phyloP scores from a whole-genome alignment of 129 eudicot species.

The Helichrysum umbraculigerum region DNA sequence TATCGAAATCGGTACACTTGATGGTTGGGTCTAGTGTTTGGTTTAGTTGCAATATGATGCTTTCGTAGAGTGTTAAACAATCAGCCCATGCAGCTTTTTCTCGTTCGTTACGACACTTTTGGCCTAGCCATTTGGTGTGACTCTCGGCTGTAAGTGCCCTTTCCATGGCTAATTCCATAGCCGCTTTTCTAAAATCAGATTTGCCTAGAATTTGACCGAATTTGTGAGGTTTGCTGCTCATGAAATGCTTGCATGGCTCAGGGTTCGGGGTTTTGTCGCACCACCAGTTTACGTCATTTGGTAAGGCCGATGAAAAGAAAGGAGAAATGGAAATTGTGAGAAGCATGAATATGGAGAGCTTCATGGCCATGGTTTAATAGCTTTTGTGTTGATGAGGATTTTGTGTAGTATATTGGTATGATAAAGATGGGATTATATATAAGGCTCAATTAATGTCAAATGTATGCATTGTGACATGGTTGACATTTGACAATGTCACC shows the following conservation, averaged over 20 bases:
- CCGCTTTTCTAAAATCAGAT: conserved; percentile 49
- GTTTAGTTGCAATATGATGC: conserved; percentile 59
- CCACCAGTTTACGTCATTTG: conserved; percentile 59
- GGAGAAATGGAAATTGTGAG: conserved; percentile 23
- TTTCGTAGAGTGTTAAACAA: conserved; percentile 51
- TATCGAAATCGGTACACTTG: conserved; percentile 53
- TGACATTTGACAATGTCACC: conserved; percentile 37
- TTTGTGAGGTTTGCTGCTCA: conserved; percentile 35
- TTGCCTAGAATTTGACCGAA: conserved; percentile 28
- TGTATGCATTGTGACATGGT: conserved; percentile 17
- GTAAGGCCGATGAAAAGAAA: conserved; percentile 29
- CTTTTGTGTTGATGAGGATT: conserved; percentile 20
- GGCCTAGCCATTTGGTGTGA: conserved; percentile 47
- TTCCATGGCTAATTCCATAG: conserved; percentile 60
- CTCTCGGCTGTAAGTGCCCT: conserved; percentile 44
- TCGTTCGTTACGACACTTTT: conserved; percentile 49
- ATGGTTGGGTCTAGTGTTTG: conserved; percentile 44
- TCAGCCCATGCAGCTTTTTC: conserved; percentile 72
- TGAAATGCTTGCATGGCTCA: conserved; percentile 64
- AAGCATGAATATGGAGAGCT: conserved; percentile 13
- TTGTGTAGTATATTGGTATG: conserved; percentile 14
- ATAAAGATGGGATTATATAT: conserved; percentile 17
- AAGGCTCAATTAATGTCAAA: not conserved
- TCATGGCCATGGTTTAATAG: conserved; percentile 9
- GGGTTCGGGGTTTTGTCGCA: conserved; percentile 73